Evolutionary conservation across 768 basidiomycete genomes (phyloP), one percentile per base, ranked within the genome.

Genomic region (Rhodocollybia butyracea): DNA sequence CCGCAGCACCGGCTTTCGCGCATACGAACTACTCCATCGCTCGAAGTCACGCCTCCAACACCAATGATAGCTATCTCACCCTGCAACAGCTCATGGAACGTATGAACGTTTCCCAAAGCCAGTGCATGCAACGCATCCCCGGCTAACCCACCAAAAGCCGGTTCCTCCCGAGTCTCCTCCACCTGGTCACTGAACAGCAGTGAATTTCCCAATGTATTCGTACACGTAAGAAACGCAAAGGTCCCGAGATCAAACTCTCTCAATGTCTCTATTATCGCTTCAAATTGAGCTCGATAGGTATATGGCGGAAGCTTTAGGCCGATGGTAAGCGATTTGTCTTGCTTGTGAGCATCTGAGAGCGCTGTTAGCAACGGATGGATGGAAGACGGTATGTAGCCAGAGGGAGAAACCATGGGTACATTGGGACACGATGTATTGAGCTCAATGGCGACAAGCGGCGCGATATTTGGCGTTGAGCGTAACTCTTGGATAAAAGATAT

Each of bases 391-490:
- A 78, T 68, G 69, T 94, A 94, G 10, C 88, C 81, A 19, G 85
- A 79, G 0, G 89, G 89, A 0, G 88, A 79, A 3, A 77, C 64
- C 24, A 75, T 72, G 11, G 68, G 70, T 60, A 93, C 88, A 65
- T 94, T 94, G 3, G 92, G 92, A 60, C 92, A 94, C 38, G 85
- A 88, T 0, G 89, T 84, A 67, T 94, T 94, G 64, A 94, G 74
- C 68, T 94, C 92, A 61, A 92, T 70, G 13, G 80, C 91, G 57
- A 94, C 72, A 24, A 38, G 46, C 40, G 55, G 43, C n/a, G 59
- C 21, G 30, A 42, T 30, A 2, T 50, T 56, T 57, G 76, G 73
- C 59, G 57, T 59, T 17, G 70, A 61, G n/a, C 89, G 83, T 11
- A 91, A 75, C 2, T 51, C 63, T 63, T 86, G 87, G 63, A 94